Base-by-base conservation (phyloP, 306 rosid species). In the Quercus alba region DNA sequence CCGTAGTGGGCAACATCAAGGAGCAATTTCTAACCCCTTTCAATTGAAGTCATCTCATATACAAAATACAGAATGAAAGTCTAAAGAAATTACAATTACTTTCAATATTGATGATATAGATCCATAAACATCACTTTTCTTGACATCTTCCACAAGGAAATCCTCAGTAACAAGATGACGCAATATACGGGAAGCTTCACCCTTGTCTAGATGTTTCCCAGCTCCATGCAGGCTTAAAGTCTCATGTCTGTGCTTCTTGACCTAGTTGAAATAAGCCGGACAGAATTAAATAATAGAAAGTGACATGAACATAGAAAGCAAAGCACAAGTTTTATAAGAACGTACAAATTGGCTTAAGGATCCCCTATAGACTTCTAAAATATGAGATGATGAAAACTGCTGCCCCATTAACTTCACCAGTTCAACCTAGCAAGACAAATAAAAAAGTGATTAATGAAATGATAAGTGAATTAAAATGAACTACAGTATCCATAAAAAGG, bases 161-260 rank as follows among this genome's bases (percentile, higher is more conserved):
- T 89, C 90, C 84, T 89, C 94, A 26, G 80, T 81, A 72, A 95
- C 99, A 86, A 95, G 97, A 89, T 90, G 89, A 71, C 88, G 98
- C 86, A 95, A 83, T 69, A 95, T 80, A 57, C 99, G 95, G 61
- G 96, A 91, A 85, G 98, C 99, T 87, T 95, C 99, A 64, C 96
- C 91, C 87, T 93, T 95, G 31, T 89, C 82, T 52, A 95, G 87
- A 78, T 84, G 92, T 86, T 95, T 95, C 81, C 99, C 99, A 79
- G 94, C 92, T 82, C 97, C 92, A 83, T 95, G 99, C 74, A 89
- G 88, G 6, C 84, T 78, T 82, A 93, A 63, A 19, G 80, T 89
- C 68, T 95, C 97, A 82, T 93, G 99, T 56, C 90, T 83, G 73
- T 93, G 88, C 81, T 90, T 95, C 85, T 91, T 95, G 83, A 95